phyloP scores from a whole-genome alignment of 2,329 filamentous ascomycete species.

The Tolypocladium cylindrosporum region DNA sequence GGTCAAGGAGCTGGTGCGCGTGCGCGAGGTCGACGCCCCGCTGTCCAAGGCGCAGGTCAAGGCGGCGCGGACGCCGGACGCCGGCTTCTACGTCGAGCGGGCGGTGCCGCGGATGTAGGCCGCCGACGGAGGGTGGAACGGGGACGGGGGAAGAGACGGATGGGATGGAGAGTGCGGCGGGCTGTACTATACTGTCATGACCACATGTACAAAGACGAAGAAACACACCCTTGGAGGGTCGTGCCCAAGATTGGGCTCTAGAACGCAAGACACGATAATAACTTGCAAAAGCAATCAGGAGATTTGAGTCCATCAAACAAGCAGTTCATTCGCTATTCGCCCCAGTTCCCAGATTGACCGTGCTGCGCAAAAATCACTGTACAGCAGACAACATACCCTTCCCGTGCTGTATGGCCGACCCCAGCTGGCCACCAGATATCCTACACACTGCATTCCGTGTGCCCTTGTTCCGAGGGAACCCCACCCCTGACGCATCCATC shows the following conservation, averaged over 20 bases:
- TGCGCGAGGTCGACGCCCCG: conserved; percentile 62
- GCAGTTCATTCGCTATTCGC: neutral
- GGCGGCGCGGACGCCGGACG: conserved; percentile 61
- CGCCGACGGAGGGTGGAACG: neutral
- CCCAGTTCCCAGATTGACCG: neutral
- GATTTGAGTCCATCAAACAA: neutral
- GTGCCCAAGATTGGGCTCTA: neutral
- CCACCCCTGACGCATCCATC: neutral
- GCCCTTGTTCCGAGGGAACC: neutral
- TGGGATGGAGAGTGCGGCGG: neutral
- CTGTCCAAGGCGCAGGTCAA: conserved; percentile 60
- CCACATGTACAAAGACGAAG: neutral
- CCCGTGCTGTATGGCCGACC: neutral
- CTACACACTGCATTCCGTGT: neutral
- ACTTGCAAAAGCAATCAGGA: neutral
- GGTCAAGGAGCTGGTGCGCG: conserved; percentile 84
- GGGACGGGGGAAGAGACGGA: neutral
- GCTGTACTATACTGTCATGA: conserved; percentile 22
- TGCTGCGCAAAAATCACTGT: neutral
- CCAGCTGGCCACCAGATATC: neutral
- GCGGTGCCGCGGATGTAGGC: conserved; percentile 17
- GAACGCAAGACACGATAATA: neutral
- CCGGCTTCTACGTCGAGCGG: conserved; percentile 72
- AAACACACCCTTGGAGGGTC: neutral
- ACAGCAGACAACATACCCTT: neutral